Percentiles rank a stretch among this genome's conserved stretches.
phyloP scores from a whole-genome alignment of 1,139 yeast genomes.

The Magnusiomyces paraingens region DNA sequence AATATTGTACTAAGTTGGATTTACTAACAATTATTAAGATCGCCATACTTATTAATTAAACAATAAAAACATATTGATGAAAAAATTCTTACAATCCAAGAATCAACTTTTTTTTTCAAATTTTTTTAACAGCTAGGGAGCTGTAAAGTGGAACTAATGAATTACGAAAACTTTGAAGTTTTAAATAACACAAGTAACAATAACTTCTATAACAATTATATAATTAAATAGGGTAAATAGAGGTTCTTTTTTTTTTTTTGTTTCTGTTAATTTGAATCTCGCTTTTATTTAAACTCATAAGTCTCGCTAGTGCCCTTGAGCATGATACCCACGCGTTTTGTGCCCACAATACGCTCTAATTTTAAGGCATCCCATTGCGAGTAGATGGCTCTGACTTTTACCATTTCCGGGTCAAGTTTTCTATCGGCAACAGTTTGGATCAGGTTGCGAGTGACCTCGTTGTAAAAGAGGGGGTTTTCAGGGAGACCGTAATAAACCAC shows the following conservation, averaged over 20 bases:
- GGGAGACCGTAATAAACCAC: conserved; percentile 81
- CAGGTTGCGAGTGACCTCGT: conserved; percentile 56
- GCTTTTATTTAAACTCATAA: conserved; percentile 54
- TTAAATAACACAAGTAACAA: background rate
- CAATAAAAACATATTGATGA: background rate
- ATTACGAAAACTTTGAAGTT: conserved; percentile 23
- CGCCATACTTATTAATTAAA: conserved; percentile 10
- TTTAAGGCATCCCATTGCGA: conserved; percentile 77
- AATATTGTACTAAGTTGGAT: background rate
- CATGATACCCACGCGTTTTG: conserved; percentile 63
- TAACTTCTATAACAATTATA: no score
- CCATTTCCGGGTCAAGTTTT: conserved; percentile 36
- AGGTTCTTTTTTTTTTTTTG: background rate
- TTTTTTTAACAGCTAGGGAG: background rate
- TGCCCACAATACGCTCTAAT: conserved; percentile 80
- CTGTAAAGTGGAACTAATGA: background rate
- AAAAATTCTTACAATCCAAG: background rate
- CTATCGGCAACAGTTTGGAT: conserved; percentile 36
- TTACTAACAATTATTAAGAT: conserved; percentile 8
- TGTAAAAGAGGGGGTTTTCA: conserved; percentile 73
- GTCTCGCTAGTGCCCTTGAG: conserved; percentile 65
- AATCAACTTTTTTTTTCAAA: background rate
- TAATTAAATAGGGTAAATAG: no score
- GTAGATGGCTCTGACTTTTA: conserved; percentile 56
- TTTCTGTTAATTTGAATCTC: background rate